Conservation (phyloP, 164 flowering plant genomes). For the Vitis labrusca region DNA sequence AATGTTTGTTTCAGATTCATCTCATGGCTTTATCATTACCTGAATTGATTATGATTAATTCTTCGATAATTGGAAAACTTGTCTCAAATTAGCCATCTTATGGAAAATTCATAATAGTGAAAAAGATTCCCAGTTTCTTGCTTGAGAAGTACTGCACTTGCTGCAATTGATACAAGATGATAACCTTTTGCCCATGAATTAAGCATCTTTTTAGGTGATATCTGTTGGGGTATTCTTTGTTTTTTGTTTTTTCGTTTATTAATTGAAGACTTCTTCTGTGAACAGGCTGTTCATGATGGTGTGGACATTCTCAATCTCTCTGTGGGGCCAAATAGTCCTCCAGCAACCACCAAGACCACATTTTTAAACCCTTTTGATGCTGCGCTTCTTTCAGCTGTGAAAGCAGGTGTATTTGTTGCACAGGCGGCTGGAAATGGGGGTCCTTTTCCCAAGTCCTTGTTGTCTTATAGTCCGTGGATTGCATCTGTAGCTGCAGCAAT, state of each 20-base stretch:
- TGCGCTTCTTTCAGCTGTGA: slow-evolving; percentile 88
- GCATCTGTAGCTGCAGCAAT: slow-evolving; percentile 93
- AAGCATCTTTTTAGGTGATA: not conserved
- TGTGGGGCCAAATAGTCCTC: slow-evolving; percentile 94
- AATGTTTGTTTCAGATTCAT: too few relatives aligned
- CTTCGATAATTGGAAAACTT: too few relatives aligned
- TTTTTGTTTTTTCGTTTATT: not conserved
- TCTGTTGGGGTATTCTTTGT: not conserved
- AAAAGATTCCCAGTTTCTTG: not conserved
- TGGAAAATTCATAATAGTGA: too few relatives aligned
- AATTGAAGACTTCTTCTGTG: slow-evolving; percentile 13
- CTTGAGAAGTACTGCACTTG: not conserved
- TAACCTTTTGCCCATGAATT: not conserved
- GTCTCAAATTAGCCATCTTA: too few relatives aligned
- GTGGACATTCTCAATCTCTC: slow-evolving; percentile 97
- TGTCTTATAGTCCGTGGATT: slow-evolving; percentile 99
- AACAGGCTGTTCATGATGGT: slow-evolving; percentile 97
- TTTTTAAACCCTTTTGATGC: slow-evolving; percentile 94
- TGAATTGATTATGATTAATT: too few relatives aligned
- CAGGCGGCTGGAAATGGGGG: slow-evolving; percentile 99
- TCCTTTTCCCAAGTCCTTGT: slow-evolving; percentile 87
- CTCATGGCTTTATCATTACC: too few relatives aligned
- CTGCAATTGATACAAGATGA: not conserved
- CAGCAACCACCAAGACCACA: slow-evolving; percentile 81
- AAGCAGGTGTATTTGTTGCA: slow-evolving; percentile 96